phyloP scores from a whole-genome alignment of 305 asterid species.

The Solanum hybrid region DNA sequence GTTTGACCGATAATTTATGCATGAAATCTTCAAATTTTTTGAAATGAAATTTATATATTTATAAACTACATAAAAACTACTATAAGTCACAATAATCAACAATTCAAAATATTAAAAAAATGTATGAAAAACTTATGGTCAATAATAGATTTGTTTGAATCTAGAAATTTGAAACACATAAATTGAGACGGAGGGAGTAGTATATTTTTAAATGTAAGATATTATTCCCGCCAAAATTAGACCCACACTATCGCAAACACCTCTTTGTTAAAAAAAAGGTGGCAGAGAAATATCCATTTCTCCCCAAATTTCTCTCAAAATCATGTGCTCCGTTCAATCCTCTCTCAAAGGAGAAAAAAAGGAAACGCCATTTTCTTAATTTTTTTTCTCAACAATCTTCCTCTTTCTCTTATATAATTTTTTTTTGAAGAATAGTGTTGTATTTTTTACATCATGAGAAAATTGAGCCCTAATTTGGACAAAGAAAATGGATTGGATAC shows the following conservation, averaged over 20 bases:
- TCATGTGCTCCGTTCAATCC: neutral
- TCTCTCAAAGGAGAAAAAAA: neutral
- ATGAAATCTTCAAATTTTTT: no score
- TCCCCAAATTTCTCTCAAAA: neutral
- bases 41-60: no score
- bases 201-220: neutral
- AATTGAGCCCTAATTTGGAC: constrained; percentile 67
- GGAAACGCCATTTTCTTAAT: neutral
- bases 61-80: neutral
- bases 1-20: fast-evolving
- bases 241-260: constrained; percentile 14
- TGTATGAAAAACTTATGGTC: no score
- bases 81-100: no score
- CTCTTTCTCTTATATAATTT: neutral
- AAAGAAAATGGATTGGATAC: constrained; percentile 66
- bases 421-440: neutral
- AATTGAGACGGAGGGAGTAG: no score
- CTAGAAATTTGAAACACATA: fast-evolving
- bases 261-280: neutral
- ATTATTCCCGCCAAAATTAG: constrained; percentile 16
- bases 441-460: constrained; percentile 36
- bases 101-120: no score
- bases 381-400: neutral
- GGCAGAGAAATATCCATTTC: neutral
- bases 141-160: no score